Conservation (phyloP, 2,329 filamentous ascomycete genomes). For the Alternaria gansuensis region DNA sequence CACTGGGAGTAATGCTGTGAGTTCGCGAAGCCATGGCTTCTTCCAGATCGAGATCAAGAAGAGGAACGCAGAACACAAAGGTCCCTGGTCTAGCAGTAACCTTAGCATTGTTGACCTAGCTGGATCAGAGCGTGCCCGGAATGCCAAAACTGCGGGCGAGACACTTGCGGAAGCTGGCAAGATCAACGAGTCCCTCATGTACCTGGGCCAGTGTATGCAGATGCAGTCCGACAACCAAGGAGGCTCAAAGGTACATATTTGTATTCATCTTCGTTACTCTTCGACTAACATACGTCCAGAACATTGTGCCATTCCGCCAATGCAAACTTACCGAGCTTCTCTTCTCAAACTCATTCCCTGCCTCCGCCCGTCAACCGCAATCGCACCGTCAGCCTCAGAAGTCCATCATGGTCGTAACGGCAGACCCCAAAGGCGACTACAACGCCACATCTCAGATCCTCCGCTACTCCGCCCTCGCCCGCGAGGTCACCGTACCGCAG, state of each 20-base stretch:
- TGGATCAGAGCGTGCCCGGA: constrained; percentile 90
- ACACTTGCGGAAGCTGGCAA: constrained; percentile 96
- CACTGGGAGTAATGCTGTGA: constrained; percentile 91
- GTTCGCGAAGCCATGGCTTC: constrained; percentile 93
- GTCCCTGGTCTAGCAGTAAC: constrained; percentile 77
- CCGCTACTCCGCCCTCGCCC: constrained; percentile 89
- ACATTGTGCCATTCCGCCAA: constrained; percentile 76
- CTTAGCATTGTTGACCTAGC: constrained; percentile 92
- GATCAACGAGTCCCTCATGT: constrained; percentile 99
- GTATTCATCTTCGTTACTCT: background rate
- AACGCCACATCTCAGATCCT: constrained; percentile 97
- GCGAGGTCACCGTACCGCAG: constrained; percentile 90
- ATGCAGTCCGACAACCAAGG: constrained; percentile 85
- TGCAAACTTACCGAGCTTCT: constrained; percentile 64
- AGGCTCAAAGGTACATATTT: constrained; percentile 71
- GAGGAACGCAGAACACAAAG: constrained; percentile 65
- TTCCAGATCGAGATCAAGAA: constrained; percentile 97
- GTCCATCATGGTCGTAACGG: constrained; percentile 95
- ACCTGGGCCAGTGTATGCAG: constrained; percentile 94
- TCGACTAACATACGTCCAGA: constrained; percentile 31
- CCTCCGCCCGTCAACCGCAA: constrained; percentile 57
- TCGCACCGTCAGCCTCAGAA: constrained; percentile 71
- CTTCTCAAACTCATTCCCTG: constrained; percentile 61
- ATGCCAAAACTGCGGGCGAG: constrained; percentile 91
- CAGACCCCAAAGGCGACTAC: constrained; percentile 91